Percentiles rank a stretch among this genome's conserved stretches.
phyloP scores from a whole-genome alignment of 2,329 filamentous ascomycete genomes.

The Epichloe amarillans region DNA sequence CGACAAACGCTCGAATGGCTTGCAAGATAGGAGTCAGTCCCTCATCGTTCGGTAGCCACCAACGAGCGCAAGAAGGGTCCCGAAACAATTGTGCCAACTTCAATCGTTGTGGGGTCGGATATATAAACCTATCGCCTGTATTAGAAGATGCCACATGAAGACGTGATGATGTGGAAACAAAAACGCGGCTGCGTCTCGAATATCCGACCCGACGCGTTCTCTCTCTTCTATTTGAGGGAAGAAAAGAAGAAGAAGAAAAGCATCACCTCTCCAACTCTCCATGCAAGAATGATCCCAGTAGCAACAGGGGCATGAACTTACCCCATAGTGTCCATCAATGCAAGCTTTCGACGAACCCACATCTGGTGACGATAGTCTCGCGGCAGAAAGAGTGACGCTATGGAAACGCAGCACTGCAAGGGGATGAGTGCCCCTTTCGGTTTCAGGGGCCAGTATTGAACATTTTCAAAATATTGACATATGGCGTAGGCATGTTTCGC shows the following conservation, averaged over 20 bases:
- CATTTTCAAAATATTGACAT: conserved; percentile 67
- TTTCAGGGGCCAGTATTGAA: conserved; percentile 57
- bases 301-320: conserved; percentile 28
- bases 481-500: conserved; percentile 51
- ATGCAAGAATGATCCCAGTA: no score
- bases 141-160: background rate
- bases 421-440: conserved; percentile 59
- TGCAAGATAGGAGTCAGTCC: conserved; percentile 60
- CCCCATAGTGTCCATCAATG: conserved; percentile 65
- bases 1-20: conserved; percentile 67
- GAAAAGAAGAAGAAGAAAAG: background rate
- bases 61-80: conserved; percentile 56
- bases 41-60: conserved; percentile 84
- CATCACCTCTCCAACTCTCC: no score
- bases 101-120: conserved; percentile 57
- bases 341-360: conserved; percentile 73
- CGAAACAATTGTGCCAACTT: conserved; percentile 67
- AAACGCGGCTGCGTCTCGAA: background rate
- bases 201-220: background rate
- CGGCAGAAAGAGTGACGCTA: conserved; percentile 69
- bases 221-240: background rate
- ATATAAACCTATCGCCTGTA: conserved; percentile 55
- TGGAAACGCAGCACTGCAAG: conserved; percentile 62
- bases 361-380: conserved; percentile 56
- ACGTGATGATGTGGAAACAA: background rate